These are phyloP conservation scores for Metarhizium rileyi DNA, from an alignment of 2,329 filamentous ascomycete species.

Conservation along the genomic window DNA sequence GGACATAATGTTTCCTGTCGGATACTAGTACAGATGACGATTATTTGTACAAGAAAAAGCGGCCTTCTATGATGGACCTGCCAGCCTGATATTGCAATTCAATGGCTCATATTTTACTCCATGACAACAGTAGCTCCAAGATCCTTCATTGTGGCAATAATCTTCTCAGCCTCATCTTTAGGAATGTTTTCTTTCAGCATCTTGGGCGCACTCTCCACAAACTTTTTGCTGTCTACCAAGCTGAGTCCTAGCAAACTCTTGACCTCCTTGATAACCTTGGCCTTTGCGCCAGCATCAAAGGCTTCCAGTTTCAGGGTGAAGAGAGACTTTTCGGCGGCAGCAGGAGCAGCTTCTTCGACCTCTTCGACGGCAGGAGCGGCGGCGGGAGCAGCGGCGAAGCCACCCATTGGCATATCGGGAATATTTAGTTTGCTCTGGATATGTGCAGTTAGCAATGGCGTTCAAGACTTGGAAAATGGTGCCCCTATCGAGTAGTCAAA, in stretches of 20 bases:
- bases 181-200: conserved; percentile 97
- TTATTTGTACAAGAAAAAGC: conserved; percentile 29
- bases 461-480: neutral
- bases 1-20: conserved; percentile 11
- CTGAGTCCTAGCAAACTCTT: conserved; percentile 91
- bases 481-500: neutral
- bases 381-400: conserved; percentile 65
- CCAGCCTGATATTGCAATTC: conserved; percentile 7
- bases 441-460: neutral
- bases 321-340: conserved; percentile 88
- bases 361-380: conserved; percentile 62
- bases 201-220: conserved; percentile 97
- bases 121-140: conserved; percentile 82
- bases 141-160: conserved; percentile 87
- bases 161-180: conserved; percentile 99
- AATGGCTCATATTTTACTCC: conserved; percentile 55
- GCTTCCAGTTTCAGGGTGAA: conserved; percentile 93
- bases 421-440: conserved; percentile 85
- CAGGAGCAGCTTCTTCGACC: conserved; percentile 79
- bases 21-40: conserved; percentile 27
- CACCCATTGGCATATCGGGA: conserved; percentile 90
- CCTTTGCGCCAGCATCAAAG: conserved; percentile 82
- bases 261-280: conserved; percentile 99
- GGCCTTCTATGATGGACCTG: conserved; percentile 22
- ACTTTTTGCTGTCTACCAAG: conserved; percentile 99